Percentiles rank a stretch among this genome's conserved stretches.
Evolutionary conservation across 2,329 filamentous ascomycete genomes (phyloP).

Genomic region (Aspergillus transmontanensis): DNA sequence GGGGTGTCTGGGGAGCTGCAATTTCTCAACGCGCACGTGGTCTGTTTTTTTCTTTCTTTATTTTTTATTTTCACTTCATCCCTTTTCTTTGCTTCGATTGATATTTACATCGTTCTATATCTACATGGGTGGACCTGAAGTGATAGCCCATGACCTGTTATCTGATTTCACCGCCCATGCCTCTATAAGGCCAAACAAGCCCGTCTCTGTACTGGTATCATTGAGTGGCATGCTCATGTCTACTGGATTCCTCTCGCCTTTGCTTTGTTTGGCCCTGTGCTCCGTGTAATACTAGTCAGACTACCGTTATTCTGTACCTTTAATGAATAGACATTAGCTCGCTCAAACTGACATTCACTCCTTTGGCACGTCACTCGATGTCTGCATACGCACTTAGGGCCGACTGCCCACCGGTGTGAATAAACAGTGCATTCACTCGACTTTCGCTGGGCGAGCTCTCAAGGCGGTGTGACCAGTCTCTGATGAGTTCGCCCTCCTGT

Average conservation of each 20-base stretch:
- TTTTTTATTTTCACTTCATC: conserved; percentile 22
- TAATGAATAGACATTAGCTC: conserved; percentile 19
- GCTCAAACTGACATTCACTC: conserved; percentile 8
- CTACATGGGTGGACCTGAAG: conserved; percentile 10
- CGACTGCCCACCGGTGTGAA: conserved; percentile 42
- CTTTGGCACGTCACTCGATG: conserved; percentile 10
- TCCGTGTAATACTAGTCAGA: conserved; percentile 35
- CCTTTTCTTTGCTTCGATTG: conserved; percentile 13
- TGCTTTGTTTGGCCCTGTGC: conserved; percentile 19
- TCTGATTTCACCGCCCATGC: not conserved
- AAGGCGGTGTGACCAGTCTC: conserved; percentile 11
- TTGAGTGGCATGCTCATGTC: not conserved
- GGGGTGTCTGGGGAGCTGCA: conserved; percentile 15
- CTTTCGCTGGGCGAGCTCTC: not conserved
- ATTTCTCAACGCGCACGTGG: conserved; percentile 14
- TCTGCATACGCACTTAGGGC: conserved; percentile 36
- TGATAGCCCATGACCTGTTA: not conserved
- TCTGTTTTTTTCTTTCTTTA: conserved; percentile 11
- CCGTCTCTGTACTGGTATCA: not conserved
- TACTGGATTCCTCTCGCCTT: conserved; percentile 12
- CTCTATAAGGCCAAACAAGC: not conserved
- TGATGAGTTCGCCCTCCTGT: conserved; percentile 21
- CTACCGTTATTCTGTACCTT: conserved; percentile 21
- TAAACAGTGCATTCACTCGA: conserved; percentile 37
- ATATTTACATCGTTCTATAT: conserved; percentile 14